Evolutionary conservation across 176 grass and related monocot species (phyloP).

Genomic region (Typha latifolia): DNA sequence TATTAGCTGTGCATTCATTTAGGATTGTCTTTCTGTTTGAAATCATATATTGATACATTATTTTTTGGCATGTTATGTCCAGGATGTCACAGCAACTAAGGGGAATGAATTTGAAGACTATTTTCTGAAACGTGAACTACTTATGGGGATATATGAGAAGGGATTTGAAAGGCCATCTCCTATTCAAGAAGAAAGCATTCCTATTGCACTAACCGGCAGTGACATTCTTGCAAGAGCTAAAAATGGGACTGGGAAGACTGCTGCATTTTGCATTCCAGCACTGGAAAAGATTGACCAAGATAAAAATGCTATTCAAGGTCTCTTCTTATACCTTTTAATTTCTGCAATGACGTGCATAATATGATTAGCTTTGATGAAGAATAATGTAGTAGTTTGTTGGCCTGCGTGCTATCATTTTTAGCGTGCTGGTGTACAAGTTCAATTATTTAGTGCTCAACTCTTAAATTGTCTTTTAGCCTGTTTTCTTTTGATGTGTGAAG

Average conservation of each 20-base stretch:
- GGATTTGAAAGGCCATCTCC: conserved; percentile 91
- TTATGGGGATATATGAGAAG: conserved; percentile 98
- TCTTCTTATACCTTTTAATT: background rate
- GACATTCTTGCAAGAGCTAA: conserved; percentile 96
- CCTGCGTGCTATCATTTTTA: background rate
- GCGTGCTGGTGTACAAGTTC: too few species aligned
- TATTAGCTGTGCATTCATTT: too few species aligned
- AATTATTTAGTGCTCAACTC: too few species aligned
- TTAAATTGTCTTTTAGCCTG: background rate
- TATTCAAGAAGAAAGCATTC: conserved; percentile 98
- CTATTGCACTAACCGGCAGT: conserved; percentile 90
- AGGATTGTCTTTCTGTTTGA: background rate
- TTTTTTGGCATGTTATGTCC: background rate
- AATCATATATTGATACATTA: background rate
- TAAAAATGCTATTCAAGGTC: conserved; percentile 84
- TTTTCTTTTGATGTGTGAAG: background rate
- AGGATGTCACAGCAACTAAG: conserved; percentile 96
- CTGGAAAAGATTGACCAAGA: conserved; percentile 95
- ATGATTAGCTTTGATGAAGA: conserved; percentile 1
- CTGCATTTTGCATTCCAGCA: conserved; percentile 88
- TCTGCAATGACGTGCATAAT: background rate
- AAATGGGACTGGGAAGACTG: conserved; percentile 91
- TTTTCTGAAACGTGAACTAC: conserved; percentile 91
- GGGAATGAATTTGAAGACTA: conserved; percentile 99
- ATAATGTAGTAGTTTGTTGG: conserved; percentile 1